Conservation (phyloP, 2,329 filamentous ascomycete genomes). For the Sporothrix pseudoabietina region DNA sequence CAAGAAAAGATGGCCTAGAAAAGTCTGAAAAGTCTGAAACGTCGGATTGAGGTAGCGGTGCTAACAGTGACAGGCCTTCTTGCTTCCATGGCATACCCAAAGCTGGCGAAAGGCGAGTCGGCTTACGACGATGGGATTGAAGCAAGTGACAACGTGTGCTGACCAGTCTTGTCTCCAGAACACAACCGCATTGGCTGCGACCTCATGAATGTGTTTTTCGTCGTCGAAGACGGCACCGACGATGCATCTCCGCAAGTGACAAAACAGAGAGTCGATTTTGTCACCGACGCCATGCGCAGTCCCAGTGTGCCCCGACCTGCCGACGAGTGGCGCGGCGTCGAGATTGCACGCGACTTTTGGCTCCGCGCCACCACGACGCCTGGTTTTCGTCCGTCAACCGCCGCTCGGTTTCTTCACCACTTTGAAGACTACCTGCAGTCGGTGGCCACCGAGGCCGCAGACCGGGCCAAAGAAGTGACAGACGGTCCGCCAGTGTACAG, state of each 20-base stretch:
- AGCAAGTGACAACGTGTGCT: background rate
- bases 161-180: conserved; percentile 10
- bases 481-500: conserved; percentile 24
- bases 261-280: conserved; percentile 23
- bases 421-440: conserved; percentile 37
- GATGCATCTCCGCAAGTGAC: conserved; percentile 27
- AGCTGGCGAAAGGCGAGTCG: background rate
- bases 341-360: conserved; percentile 39
- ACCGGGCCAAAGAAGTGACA: conserved; percentile 29
- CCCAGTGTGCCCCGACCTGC: conserved; percentile 32
- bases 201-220: conserved; percentile 39
- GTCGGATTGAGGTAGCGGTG: background rate
- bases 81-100: conserved; percentile 8
- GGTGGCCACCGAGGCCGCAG: conserved; percentile 36
- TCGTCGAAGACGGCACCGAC: conserved; percentile 38
- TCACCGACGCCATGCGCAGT: conserved; percentile 36
- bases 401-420: conserved; percentile 36
- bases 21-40: background rate
- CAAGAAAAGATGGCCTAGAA: background rate
- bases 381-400: conserved; percentile 31
- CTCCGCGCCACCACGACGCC: conserved; percentile 31
- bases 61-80: conserved; percentile 27
- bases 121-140: background rate
- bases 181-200: conserved; percentile 35
- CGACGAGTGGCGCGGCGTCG: conserved; percentile 35